These are phyloP conservation scores for Clonostachys rosea DNA, from an alignment of 2,329 filamentous ascomycete genomes.

Conservation along the genomic window DNA sequence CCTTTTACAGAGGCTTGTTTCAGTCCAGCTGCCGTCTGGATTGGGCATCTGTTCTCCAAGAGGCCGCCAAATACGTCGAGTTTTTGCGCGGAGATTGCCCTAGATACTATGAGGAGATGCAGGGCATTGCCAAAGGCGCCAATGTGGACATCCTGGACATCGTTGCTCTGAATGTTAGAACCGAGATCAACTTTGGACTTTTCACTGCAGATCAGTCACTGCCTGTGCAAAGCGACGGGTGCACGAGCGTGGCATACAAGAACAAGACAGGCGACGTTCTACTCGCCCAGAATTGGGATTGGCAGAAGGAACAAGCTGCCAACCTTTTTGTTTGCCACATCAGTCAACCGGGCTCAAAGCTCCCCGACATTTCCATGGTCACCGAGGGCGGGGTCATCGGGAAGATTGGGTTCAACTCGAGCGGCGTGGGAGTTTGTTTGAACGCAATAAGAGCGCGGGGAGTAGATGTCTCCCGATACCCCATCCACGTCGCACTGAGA, in stretches of 20 bases:
- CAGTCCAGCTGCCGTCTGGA: constrained; percentile 18
- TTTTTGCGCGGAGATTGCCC: constrained; percentile 4
- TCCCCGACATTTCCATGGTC: constrained; percentile 47
- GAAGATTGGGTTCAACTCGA: constrained; percentile 60
- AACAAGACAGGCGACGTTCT: constrained; percentile 20
- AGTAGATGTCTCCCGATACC: constrained; percentile 43
- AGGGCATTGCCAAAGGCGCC: constrained; percentile 48
- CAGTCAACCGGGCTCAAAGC: constrained; percentile 20
- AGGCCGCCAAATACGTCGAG: constrained; percentile 1
- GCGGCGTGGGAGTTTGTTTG: constrained; percentile 53
- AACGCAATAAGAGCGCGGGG: constrained; percentile 58
- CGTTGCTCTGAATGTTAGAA: constrained; percentile 53
- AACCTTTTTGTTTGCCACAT: constrained; percentile 46
- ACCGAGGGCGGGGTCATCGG: constrained; percentile 58
- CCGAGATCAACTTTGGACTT: constrained; percentile 52
- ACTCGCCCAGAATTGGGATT: constrained; percentile 58
- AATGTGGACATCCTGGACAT: constrained; percentile 39
- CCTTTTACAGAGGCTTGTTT: constrained; percentile 28
- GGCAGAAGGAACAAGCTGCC: constrained; percentile 48
- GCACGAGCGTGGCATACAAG: constrained; percentile 45
- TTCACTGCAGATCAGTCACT: constrained; percentile 21
- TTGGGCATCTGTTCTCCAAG: constrained; percentile 13
- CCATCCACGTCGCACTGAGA: constrained; percentile 58
- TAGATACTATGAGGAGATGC: constrained; percentile 27
- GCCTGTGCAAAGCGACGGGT: constrained; percentile 38